A percentile compares a stretch with the other conserved stretches of the same genome.
Conservation (phyloP, 179 eudicot genomes). For the Spinacia oleracea region DNA sequence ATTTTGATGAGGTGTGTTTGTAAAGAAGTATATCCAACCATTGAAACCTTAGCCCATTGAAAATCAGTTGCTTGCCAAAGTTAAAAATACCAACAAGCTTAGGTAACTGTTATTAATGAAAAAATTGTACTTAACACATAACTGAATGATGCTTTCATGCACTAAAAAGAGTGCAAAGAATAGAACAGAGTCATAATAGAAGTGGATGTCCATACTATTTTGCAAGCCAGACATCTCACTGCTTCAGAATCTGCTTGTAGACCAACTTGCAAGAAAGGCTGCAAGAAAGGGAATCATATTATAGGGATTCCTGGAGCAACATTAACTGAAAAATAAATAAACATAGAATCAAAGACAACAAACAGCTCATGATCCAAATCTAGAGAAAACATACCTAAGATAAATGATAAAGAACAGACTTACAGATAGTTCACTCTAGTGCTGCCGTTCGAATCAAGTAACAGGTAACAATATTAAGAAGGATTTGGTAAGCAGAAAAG, state of each 20-base stretch:
- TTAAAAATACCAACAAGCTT: neutral
- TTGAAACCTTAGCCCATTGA: too few species aligned
- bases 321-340: neutral
- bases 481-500: neutral
- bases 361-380: neutral
- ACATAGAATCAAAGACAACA: neutral
- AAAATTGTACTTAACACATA: neutral
- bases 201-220: constrained; percentile 49
- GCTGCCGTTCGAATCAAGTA: neutral
- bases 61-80: too few species aligned
- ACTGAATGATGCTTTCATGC: neutral
- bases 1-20: too few species aligned
- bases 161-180: neutral
- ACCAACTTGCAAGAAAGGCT: constrained; percentile 85
- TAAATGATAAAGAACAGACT: neutral
- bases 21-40: too few species aligned
- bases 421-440: neutral
- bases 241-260: constrained; percentile 74
- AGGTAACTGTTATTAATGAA: neutral
- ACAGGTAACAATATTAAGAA: neutral
- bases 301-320: constrained; percentile 2
- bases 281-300: constrained; percentile 28
- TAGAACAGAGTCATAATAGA: neutral
- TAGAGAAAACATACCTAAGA: neutral
- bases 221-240: constrained; percentile 73